phyloP scores from a whole-genome alignment of 1,284 basidiomycete genomes.

The Ustilago bromivora region DNA sequence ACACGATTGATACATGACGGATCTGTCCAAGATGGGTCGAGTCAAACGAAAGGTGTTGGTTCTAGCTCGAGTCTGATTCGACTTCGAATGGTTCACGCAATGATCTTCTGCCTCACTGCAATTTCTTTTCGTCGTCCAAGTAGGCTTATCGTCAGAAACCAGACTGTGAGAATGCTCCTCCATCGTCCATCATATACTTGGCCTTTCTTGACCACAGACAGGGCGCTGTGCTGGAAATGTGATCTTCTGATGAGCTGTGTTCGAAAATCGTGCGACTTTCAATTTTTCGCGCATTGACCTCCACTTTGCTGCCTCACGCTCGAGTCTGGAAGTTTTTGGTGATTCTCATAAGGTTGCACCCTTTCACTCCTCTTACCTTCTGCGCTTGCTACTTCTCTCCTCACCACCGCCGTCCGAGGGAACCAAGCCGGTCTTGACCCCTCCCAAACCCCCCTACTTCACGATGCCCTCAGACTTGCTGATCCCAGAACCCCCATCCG shows the following conservation, averaged over 20 bases:
- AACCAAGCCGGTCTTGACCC: constrained; percentile 17
- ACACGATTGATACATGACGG: not conserved
- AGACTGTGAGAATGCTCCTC: not conserved
- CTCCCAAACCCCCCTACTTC: not conserved
- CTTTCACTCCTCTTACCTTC: not conserved
- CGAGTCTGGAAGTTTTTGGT: constrained; percentile 2
- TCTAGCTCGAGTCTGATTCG: not conserved
- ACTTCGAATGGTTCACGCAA: not conserved
- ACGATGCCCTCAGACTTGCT: constrained; percentile 29
- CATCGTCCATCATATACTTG: not conserved
- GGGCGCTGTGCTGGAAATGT: not conserved
- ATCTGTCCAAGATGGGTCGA: not conserved
- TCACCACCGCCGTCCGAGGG: not conserved
- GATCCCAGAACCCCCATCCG: constrained; percentile 40
- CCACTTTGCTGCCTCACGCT: not conserved
- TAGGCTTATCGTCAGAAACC: not conserved
- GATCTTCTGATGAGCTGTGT: not conserved
- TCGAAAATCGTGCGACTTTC: not conserved
- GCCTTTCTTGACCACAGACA: not conserved
- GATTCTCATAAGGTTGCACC: not conserved
- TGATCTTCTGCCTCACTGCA: not conserved
- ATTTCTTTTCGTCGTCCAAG: not conserved
- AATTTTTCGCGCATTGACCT: not conserved
- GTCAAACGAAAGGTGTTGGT: not conserved
- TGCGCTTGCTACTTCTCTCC: not conserved